Evolutionary conservation across 352 stramenopile species (phyloP).

Genomic region (Globisporangium cystogenes): DNA sequence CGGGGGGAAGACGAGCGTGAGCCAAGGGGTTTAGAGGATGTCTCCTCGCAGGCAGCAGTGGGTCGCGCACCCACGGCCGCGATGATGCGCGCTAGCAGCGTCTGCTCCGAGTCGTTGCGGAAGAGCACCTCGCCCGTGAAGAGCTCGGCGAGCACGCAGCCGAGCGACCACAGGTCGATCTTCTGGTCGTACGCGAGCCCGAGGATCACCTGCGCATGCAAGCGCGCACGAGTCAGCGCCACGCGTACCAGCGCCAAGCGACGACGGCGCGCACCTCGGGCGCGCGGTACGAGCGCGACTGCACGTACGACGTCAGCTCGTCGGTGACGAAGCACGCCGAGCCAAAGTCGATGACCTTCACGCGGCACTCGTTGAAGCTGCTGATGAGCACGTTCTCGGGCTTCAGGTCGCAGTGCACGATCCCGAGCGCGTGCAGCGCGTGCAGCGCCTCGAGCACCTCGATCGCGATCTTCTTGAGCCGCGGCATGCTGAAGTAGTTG

Average conservation of each 20-base stretch:
- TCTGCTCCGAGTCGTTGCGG: constrained; percentile 84
- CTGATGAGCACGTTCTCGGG: constrained; percentile 95
- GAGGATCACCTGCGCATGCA: constrained; percentile 85
- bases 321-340: constrained; percentile 94
- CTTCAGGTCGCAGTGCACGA: constrained; percentile 99
- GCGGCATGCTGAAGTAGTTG: constrained; percentile 93
- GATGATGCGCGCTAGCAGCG: constrained; percentile 91
- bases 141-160: constrained; percentile 85
- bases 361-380: constrained; percentile 87
- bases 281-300: constrained; percentile 96
- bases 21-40: no score
- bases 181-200: constrained; percentile 88
- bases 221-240: not conserved
- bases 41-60: not conserved
- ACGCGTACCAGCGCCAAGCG: no score
- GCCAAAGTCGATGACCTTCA: constrained; percentile 99
- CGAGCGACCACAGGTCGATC: constrained; percentile 90
- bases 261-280: constrained; percentile 94
- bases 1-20: no score
- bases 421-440: constrained; percentile 83
- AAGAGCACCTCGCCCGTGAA: constrained; percentile 88
- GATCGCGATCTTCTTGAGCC: constrained; percentile 92
- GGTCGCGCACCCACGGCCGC: constrained; percentile 47
- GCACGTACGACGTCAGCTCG: constrained; percentile 96
- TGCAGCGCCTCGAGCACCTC: constrained; percentile 92